Percentiles rank a stretch among this genome's conserved stretches.
phyloP scores from a whole-genome alignment of 495 filamentous ascomycete species.

The Cercophora scortea region DNA sequence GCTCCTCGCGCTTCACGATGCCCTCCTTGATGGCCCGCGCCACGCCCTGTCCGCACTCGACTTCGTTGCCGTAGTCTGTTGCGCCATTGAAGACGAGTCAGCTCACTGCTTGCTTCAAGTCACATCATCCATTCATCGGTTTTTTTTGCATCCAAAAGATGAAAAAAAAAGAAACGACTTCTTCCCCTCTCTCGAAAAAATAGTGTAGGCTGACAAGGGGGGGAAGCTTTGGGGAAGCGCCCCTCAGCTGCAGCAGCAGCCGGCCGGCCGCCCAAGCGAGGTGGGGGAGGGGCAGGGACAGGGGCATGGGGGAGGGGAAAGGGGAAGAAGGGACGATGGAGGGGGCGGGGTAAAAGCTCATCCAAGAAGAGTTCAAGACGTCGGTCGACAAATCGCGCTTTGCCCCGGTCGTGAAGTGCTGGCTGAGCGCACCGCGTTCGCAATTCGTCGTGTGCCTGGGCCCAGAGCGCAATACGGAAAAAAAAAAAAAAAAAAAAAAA shows the following conservation, averaged over 20 bases:
- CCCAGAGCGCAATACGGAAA: background rate
- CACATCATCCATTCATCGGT: too few species aligned
- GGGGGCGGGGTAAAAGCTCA: conserved; percentile 18
- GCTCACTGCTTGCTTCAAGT: too few species aligned
- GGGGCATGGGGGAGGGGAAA: background rate
- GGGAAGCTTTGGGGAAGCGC: too few species aligned
- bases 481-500: background rate
- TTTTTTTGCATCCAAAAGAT: too few species aligned
- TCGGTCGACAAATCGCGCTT: background rate
- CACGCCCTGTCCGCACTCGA: conserved; percentile 76
- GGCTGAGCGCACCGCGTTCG: too few species aligned
- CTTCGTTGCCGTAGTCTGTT: conserved; percentile 83
- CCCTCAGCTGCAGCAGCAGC: too few species aligned
- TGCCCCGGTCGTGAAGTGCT: background rate
- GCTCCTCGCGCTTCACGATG: conserved; percentile 75
- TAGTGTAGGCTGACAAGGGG: too few species aligned
- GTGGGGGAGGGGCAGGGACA: conserved; percentile 16
- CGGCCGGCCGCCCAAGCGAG: background rate
- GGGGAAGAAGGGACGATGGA: background rate
- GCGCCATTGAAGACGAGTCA: background rate
- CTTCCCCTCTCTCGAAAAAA: too few species aligned
- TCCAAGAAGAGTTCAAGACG: too few species aligned
- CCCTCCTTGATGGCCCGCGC: conserved; percentile 80
- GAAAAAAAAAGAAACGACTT: too few species aligned
- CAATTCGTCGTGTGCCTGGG: too few species aligned